Evolutionary conservation across 2,329 filamentous ascomycete genomes (phyloP).

Genomic region (Paraconiothyrium sp.): DNA sequence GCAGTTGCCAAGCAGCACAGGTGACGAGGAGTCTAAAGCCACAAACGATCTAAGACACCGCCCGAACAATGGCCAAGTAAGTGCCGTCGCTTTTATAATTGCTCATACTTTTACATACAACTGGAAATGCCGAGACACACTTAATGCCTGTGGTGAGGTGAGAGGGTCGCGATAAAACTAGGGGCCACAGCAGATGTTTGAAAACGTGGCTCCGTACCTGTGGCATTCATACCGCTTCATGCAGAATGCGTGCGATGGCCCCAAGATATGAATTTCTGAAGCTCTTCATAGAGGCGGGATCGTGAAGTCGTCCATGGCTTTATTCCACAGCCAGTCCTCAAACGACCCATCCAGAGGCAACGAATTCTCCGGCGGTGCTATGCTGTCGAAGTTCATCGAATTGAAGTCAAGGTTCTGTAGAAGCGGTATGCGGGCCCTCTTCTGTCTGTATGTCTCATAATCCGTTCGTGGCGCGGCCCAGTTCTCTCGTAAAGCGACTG

Average conservation of each 20-base stretch:
- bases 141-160: too few species aligned
- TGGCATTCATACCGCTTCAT: not conserved
- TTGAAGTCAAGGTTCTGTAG: constrained; percentile 25
- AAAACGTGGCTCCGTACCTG: not conserved
- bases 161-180: not conserved
- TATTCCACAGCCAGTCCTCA: constrained; percentile 34
- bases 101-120: not conserved
- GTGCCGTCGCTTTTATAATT: not conserved
- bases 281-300: constrained; percentile 17
- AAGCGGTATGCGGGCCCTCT: constrained; percentile 20
- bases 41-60: not conserved
- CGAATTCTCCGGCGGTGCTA: constrained; percentile 16
- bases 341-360: constrained; percentile 13
- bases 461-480: constrained; percentile 2
- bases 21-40: not conserved
- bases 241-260: not conserved
- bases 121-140: too few species aligned
- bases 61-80: not conserved
- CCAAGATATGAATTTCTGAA: not conserved
- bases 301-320: constrained; percentile 34
- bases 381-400: constrained; percentile 30
- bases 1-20: not conserved
- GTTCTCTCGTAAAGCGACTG: not conserved
- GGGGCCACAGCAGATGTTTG: too few species aligned
- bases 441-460: constrained; percentile 6